Evolutionary conservation across 345 rosid genomes (phyloP).

Genomic region (Trapa incisa): DNA sequence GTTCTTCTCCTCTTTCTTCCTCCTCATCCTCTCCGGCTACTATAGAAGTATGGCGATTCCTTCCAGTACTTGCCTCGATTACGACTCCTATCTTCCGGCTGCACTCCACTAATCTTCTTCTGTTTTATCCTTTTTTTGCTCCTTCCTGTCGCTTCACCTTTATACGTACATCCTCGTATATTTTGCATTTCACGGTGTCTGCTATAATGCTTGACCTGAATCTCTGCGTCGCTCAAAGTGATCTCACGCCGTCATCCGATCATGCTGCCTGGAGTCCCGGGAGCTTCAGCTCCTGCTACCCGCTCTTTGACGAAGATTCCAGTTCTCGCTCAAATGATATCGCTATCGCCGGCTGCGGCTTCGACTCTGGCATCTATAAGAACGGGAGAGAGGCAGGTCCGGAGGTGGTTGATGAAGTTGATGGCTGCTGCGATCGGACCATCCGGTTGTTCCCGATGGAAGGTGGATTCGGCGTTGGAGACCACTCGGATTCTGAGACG

Average conservation of each 20-base stretch:
- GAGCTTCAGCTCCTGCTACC: constrained; percentile 5
- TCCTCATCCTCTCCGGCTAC: background rate
- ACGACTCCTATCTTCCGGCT: background rate
- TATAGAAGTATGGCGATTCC: background rate
- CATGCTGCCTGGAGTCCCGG: constrained; percentile 1
- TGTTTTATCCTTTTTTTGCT: too few relatives aligned
- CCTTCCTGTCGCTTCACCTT: background rate
- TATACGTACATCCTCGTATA: background rate
- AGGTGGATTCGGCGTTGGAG: constrained; percentile 6
- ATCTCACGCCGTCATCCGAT: background rate
- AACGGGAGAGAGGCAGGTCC: background rate
- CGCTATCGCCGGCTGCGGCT: background rate
- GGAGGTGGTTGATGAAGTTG: constrained; percentile 2
- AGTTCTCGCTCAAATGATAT: background rate
- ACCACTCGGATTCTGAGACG: background rate
- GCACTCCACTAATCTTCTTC: background rate
- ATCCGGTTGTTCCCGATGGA: constrained; percentile 33
- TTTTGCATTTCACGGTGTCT: background rate
- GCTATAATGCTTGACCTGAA: constrained; percentile 13
- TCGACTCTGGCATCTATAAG: background rate
- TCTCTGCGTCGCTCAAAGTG: background rate
- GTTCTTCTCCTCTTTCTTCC: background rate
- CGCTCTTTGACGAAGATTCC: constrained; percentile 5
- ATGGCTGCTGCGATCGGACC: constrained; percentile 10
- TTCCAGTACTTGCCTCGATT: background rate